These are phyloP conservation scores for Tinospora cordifolia DNA, from an alignment of 164 flowering plant genomes.

Conservation along the genomic window DNA sequence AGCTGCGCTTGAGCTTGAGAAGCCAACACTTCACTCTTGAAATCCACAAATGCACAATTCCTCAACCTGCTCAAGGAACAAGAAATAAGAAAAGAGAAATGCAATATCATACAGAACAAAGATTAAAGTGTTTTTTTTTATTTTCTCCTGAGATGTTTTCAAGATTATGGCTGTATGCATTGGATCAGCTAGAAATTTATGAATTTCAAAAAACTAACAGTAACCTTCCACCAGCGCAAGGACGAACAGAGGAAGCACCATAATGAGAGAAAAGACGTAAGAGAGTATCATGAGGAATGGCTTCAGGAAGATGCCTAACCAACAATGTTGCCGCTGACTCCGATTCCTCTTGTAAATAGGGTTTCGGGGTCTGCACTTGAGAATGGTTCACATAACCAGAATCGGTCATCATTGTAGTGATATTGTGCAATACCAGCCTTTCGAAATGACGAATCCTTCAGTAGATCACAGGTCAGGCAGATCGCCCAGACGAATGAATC, in stretches of 20 bases:
- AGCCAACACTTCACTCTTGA: constrained; percentile 57
- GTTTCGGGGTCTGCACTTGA: too few species aligned
- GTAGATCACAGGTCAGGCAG: too few species aligned
- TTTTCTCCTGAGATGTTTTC: background rate
- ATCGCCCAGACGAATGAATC: too few species aligned
- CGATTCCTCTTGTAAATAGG: background rate
- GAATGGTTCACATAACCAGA: too few species aligned
- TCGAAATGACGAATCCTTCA: too few species aligned
- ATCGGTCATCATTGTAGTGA: too few species aligned
- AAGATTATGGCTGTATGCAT: background rate
- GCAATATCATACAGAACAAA: too few species aligned
- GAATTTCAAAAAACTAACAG: background rate
- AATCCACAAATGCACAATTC: constrained; percentile 88
- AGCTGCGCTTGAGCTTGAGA: constrained; percentile 73
- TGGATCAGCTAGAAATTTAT: background rate
- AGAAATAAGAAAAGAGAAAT: too few species aligned
- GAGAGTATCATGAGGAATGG: constrained; percentile 66
- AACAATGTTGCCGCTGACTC: constrained; percentile 35
- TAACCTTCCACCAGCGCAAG: constrained; percentile 53
- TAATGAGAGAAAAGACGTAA: constrained; percentile 74
- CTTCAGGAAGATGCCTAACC: constrained; percentile 82
- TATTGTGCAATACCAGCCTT: too few species aligned
- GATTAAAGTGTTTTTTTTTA: too few species aligned
- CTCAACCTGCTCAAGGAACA: constrained; percentile 41
- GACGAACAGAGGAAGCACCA: constrained; percentile 71